Percentiles rank a stretch among this genome's conserved stretches.
Conservation (phyloP, 139 green algal genomes). For the Micromonas pusilla region DNA sequence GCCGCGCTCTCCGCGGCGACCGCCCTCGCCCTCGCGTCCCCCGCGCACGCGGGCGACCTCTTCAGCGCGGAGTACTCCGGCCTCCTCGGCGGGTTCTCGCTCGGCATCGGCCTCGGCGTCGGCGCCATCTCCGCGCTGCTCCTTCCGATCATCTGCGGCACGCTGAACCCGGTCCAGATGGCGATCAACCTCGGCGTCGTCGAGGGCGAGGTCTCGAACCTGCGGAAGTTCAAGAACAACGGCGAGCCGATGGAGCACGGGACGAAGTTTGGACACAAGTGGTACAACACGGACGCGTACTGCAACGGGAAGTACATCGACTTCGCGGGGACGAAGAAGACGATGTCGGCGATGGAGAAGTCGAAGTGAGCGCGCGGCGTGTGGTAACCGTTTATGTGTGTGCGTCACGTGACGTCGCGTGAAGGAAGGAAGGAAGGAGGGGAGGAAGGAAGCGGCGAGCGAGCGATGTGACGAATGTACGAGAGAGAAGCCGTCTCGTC, state of each 20-base stretch:
- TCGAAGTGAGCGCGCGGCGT: not conserved
- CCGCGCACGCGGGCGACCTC: slow-evolving; percentile 6
- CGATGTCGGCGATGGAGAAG: slow-evolving; percentile 4
- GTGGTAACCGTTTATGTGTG: no score
- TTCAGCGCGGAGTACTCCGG: slow-evolving; percentile 10
- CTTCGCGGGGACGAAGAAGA: slow-evolving; percentile 4
- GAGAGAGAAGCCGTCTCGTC: not conserved
- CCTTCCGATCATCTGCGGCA: slow-evolving; percentile 15
- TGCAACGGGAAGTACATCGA: slow-evolving; percentile 28
- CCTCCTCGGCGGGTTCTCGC: not conserved
- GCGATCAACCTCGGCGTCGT: slow-evolving; percentile 7
- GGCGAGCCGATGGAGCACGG: slow-evolving; percentile 25
- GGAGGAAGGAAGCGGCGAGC: no score
- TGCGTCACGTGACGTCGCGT: no score
- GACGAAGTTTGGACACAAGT: slow-evolving; percentile 22
- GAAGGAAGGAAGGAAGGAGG: no score
- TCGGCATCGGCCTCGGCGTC: not conserved
- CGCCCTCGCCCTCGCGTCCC: not conserved
- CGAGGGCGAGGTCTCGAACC: slow-evolving; percentile 8
- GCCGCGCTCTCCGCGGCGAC: not conserved
- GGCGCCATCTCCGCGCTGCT: slow-evolving; percentile 7
- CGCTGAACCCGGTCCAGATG: slow-evolving; percentile 23
- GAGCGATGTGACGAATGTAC: not conserved
- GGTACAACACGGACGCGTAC: slow-evolving; percentile 23
- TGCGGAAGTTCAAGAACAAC: slow-evolving; percentile 24